Conservation (phyloP, 345 rosid genomes). For the Salix koriyanagi region DNA sequence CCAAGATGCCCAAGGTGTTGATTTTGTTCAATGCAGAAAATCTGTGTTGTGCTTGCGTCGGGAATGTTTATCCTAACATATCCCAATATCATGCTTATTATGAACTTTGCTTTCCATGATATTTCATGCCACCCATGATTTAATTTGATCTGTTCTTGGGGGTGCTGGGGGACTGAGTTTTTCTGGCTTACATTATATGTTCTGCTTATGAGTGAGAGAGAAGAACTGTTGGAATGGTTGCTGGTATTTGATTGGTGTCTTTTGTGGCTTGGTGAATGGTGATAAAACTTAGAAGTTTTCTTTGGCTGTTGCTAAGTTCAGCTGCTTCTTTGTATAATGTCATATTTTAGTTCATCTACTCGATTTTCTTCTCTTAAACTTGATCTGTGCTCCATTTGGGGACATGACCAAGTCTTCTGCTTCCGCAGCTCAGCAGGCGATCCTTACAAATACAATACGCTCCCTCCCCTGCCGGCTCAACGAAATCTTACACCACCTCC, state of each 20-base stretch:
- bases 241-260: not conserved
- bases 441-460: constrained; percentile 61
- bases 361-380: not conserved
- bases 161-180: not conserved
- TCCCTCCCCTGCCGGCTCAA: constrained; percentile 91
- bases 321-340: not conserved
- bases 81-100: not conserved
- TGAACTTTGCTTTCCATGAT: not conserved
- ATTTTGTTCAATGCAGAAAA: not conserved
- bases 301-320: not conserved
- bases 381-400: not conserved
- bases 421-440: constrained; percentile 58
- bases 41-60: not conserved
- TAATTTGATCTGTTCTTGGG: not conserved
- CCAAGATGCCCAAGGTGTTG: not conserved
- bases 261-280: not conserved
- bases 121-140: not conserved
- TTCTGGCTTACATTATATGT: not conserved
- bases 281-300: not conserved
- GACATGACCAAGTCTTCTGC: not conserved
- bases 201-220: not conserved
- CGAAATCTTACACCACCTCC: constrained; percentile 96
- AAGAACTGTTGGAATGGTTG: not conserved
- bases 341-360: not conserved
- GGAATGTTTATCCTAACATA: not conserved